Evolutionary conservation across 257 asterid genomes (phyloP).

Genomic region (Catharanthus roseus): DNA sequence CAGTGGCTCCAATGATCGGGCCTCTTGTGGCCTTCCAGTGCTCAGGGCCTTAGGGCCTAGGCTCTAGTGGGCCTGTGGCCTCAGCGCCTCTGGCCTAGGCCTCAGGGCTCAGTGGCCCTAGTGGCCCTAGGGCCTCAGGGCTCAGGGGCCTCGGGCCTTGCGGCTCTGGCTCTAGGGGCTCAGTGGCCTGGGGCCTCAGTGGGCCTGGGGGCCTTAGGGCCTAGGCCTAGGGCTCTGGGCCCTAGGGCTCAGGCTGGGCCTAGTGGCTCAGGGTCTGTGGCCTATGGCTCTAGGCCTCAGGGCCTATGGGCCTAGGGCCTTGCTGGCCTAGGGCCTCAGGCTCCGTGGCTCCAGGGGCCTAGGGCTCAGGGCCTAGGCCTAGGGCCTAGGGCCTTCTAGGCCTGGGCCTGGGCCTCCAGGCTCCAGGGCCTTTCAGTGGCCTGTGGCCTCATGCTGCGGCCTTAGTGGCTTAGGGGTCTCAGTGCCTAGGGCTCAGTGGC

Average conservation of each 20-base stretch:
- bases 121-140: neutral
- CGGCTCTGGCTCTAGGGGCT: neutral
- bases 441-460: neutral
- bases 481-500: slow-evolving; percentile 1
- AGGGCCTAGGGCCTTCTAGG: too few relatives aligned
- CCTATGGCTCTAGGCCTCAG: neutral
- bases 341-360: neutral
- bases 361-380: neutral
- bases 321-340: neutral
- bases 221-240: too few relatives aligned
- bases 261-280: too few relatives aligned
- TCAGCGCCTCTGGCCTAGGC: neutral
- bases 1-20: slow-evolving; percentile 1
- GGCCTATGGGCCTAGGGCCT: neutral
- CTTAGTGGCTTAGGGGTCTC: neutral
- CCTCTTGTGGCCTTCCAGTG: slow-evolving; percentile 7
- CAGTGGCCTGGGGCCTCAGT: slow-evolving; percentile 3
- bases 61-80: neutral
- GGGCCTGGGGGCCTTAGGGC: neutral
- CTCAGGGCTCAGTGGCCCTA: neutral
- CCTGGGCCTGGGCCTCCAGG: too few relatives aligned
- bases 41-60: slow-evolving; percentile 6
- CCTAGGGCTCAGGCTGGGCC: too few relatives aligned
- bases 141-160: slow-evolving; percentile 5
- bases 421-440: neutral